These are phyloP conservation scores for Pseudogymnoascus sp. DNA, from an alignment of 2,329 filamentous ascomycete genomes.

Conservation along the genomic window DNA sequence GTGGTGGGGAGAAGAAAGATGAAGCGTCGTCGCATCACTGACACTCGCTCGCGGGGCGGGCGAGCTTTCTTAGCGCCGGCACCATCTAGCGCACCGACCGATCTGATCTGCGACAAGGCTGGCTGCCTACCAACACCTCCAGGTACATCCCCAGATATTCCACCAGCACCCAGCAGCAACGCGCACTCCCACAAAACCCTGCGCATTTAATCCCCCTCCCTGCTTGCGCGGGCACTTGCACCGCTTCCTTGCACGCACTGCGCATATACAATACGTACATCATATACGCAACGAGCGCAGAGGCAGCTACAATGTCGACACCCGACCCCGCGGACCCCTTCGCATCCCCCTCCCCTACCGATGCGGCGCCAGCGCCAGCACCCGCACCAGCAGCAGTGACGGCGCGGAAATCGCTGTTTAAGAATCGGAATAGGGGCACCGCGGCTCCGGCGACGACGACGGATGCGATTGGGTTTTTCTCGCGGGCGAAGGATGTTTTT, in stretches of 20 bases:
- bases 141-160: background rate
- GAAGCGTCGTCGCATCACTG: background rate
- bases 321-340: background rate
- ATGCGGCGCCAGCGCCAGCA: slow-evolving; percentile 9
- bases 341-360: background rate
- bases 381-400: slow-evolving; percentile 12
- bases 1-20: background rate
- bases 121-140: background rate
- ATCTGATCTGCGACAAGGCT: slow-evolving; percentile 2
- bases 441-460: slow-evolving; percentile 24
- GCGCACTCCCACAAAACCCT: background rate
- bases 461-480: slow-evolving; percentile 38
- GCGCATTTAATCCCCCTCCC: background rate
- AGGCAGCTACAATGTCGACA: background rate
- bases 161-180: background rate
- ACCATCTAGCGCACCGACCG: background rate
- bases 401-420: slow-evolving; percentile 43
- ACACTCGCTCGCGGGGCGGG: background rate
- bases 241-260: background rate
- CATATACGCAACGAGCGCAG: background rate
- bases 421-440: slow-evolving; percentile 40
- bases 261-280: background rate
- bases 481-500: slow-evolving; percentile 39
- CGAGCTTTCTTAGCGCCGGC: slow-evolving; percentile 1
- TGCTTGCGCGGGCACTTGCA: background rate